These are phyloP conservation scores for Colletotrichum sp. DNA, from an alignment of 2,329 filamentous ascomycete genomes.

Conservation along the genomic window DNA sequence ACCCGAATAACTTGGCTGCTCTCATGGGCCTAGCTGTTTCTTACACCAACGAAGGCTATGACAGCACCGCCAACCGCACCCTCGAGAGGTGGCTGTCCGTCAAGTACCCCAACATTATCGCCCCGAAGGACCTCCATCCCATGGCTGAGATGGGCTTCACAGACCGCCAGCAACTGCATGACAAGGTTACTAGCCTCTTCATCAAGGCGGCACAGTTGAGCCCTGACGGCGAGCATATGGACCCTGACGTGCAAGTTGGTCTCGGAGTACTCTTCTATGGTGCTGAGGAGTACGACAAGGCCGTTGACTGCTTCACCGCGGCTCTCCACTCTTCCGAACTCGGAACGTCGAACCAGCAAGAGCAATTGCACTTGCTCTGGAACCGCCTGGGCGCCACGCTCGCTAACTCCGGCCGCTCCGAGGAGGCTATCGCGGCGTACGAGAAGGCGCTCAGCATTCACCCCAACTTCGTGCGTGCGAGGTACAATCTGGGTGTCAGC, in stretches of 20 bases:
- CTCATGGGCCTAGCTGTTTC: conserved; percentile 96
- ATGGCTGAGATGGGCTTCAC: conserved; percentile 91
- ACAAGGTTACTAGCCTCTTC: conserved; percentile 88
- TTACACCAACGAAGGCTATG: conserved; percentile 98
- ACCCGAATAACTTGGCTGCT: conserved; percentile 84
- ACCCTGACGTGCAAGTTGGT: conserved; percentile 97
- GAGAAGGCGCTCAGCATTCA: conserved; percentile 88
- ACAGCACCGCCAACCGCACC: conserved; percentile 94
- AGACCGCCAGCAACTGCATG: conserved; percentile 86
- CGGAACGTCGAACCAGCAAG: conserved; percentile 81
- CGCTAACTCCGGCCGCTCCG: conserved; percentile 89
- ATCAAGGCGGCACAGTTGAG: conserved; percentile 92
- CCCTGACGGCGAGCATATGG: conserved; percentile 93
- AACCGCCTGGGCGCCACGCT: conserved; percentile 95
- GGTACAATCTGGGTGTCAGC: conserved; percentile 94
- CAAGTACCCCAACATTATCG: conserved; percentile 86
- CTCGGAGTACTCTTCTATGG: conserved; percentile 97
- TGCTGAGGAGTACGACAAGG: conserved; percentile 97
- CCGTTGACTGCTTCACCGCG: conserved; percentile 96
- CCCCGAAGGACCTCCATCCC: conserved; percentile 73
- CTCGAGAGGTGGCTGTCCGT: conserved; percentile 96
- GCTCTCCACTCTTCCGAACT: conserved; percentile 86
- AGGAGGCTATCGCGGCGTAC: conserved; percentile 97
- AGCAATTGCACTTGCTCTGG: conserved; percentile 93
- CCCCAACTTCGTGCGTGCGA: conserved; percentile 94